Conservation (phyloP, 2,329 filamentous ascomycete genomes). For the Curvularia spicifera region DNA sequence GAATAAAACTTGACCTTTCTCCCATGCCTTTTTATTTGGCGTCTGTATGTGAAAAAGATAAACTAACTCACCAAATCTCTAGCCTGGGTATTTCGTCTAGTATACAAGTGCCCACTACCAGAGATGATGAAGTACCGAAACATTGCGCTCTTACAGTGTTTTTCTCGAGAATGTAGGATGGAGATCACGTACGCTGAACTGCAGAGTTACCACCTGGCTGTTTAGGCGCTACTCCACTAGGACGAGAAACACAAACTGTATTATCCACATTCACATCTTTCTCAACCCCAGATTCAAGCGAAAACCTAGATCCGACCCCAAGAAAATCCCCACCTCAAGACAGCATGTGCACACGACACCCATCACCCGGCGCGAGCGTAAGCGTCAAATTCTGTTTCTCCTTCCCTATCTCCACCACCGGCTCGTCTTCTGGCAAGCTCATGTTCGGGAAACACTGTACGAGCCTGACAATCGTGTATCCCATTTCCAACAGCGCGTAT, state of each 20-base stretch:
- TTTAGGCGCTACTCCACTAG: not conserved
- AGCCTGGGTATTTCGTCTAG: not conserved
- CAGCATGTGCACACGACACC: not conserved
- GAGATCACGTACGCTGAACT: not conserved
- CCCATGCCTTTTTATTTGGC: not conserved
- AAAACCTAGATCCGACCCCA: not conserved
- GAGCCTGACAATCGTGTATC: not conserved
- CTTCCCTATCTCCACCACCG: not conserved
- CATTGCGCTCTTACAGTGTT: not conserved
- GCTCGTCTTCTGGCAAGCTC: constrained; percentile 3
- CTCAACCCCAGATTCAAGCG: not conserved
- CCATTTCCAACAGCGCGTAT: not conserved
- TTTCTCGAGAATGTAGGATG: not conserved
- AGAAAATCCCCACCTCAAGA: not conserved
- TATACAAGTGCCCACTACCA: not conserved
- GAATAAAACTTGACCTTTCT: not conserved
- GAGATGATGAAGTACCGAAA: not conserved
- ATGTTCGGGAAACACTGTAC: not conserved
- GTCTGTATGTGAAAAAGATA: not conserved
- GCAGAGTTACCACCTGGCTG: not conserved
- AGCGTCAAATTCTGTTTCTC: constrained; percentile 4
- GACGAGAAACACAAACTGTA: not conserved
- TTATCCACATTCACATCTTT: not conserved
- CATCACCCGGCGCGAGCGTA: not conserved
- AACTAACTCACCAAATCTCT: not conserved